Base-by-base conservation (phyloP, 176 grass and related monocot species). In the Poa annua region DNA sequence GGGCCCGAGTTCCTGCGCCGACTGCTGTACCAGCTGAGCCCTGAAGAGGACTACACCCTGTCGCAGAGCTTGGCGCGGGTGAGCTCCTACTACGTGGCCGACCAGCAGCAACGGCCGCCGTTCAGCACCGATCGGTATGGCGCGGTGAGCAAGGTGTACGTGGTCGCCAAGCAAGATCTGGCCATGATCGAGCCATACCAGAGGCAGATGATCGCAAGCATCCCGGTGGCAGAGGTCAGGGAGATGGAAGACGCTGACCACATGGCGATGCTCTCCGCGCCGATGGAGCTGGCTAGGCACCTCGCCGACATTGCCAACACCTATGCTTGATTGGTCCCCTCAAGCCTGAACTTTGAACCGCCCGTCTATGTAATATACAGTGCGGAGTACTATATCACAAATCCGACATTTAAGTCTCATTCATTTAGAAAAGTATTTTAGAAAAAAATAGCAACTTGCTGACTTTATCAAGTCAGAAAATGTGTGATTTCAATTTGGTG, bases 211-310 rank as follows among this genome's bases (percentile, higher is more conserved):
- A 77, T 92, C 19, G 39, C 86, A n/a, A 74, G 19, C n/a, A 45
- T 65, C 19, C 63, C 60, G 0, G 77, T 85, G n/a, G 75, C 56
- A 5, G 90, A 90, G 75, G 92, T 92, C 13, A 88, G 80, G 83
- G 84, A 83, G 79, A 90, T 88, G 13, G 61, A 84, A 10, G 7
- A 33, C 13, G 79, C 92, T 2, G 94, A 97, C 65, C 94, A 97
- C 59, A 92, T 94, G 94, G 66, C 73, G 16, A 94, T 97, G 94
- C 25, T 97, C 52, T 97, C 94, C 1, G n/a, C 44, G 19, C 89
- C 94, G 1, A 33, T 15, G 5, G 75, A 94, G 48, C 89, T 94
- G 2, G 69, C 35, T 0, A 2, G 22, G 10, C 83, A 67, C 29
- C 80, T 97, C 39, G 74, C 41, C 6, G 83, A 92, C 10, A 53